Evolutionary conservation across 2,329 filamentous ascomycete genomes (phyloP).

Genomic region (Aspergillus tanneri): DNA sequence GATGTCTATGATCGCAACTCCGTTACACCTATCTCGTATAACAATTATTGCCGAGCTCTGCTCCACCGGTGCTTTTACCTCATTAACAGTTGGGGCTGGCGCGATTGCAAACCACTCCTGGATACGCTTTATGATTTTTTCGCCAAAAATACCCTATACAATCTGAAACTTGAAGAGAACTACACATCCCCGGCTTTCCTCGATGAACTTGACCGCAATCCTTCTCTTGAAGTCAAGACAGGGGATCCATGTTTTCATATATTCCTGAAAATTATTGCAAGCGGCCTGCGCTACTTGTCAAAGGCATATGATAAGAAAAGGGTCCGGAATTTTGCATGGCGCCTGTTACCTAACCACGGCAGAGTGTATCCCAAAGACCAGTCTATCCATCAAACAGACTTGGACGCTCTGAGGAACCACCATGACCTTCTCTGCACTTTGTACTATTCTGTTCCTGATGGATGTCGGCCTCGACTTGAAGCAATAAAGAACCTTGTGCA

Average conservation of each 20-base stretch:
- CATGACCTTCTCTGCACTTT: conserved; percentile 61
- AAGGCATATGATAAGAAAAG: conserved; percentile 52
- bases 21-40: conserved; percentile 46
- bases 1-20: conserved; percentile 47
- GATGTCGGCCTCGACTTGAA: conserved; percentile 53
- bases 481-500: conserved; percentile 57
- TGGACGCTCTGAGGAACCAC: conserved; percentile 61
- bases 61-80: conserved; percentile 55
- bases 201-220: conserved; percentile 47
- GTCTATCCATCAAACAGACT: conserved; percentile 51
- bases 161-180: conserved; percentile 53
- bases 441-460: conserved; percentile 57
- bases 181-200: conserved; percentile 56
- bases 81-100: conserved; percentile 58
- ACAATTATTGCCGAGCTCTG: conserved; percentile 54
- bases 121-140: conserved; percentile 61
- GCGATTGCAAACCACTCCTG: conserved; percentile 54
- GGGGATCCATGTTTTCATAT: conserved; percentile 59
- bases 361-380: conserved; percentile 61
- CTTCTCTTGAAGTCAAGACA: conserved; percentile 44
- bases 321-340: conserved; percentile 56
- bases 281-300: conserved; percentile 51
- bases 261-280: conserved; percentile 57
- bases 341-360: conserved; percentile 60
- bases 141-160: conserved; percentile 52